Base-by-base conservation (phyloP, 768 basidiomycete species). In the Chalciporus pseudorubinellus region DNA sequence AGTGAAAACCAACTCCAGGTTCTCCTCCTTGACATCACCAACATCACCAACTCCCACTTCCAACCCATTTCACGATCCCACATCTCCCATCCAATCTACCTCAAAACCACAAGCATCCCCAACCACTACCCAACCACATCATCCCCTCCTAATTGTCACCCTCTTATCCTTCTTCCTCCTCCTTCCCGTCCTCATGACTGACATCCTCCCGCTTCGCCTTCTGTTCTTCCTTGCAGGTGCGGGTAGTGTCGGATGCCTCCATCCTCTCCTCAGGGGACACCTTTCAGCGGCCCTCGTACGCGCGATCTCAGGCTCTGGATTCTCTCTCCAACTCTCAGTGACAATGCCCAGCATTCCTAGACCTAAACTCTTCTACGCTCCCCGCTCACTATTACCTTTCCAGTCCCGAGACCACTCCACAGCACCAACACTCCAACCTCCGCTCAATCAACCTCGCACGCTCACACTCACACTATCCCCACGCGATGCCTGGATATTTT, bases 151-250 rank as follows among this genome's bases (percentile, higher is more conserved):
- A 65, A 55, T 66, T 28, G 34, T 48, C 3, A 72, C 77, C 12
- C 80, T 82, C n/a, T 14, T 61, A 24, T 53, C 65, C 4, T 59
- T 65, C 33, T 72, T 85, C n/a, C 48, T 76, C 12, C 66, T 76
- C 39, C 31, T 80, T 26, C 68, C 81, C 16, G 59, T 77, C 16
- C 70, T 79, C 3, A 73, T 52, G 51, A 24, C 49, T 11, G 55
- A 79, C 0, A 28, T 60, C 8, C 77, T 85, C 55, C 80, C 82
- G 2, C 62, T 79, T 5, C 77, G 80, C 16, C 53, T 72, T 7
- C 65, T 77, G 1, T 75, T 72, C 42, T 75, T 85, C 40, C 21
- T 66, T 7, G 51, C 46, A 0, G 64, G 64, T 0, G 46, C 52
- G 10, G 62, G 62, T 6, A 41, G 45, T 9, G 54, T 61, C 14